Evolutionary conservation across 805 yeast genomes (phyloP).

Genomic region (Pichia nakasei): DNA sequence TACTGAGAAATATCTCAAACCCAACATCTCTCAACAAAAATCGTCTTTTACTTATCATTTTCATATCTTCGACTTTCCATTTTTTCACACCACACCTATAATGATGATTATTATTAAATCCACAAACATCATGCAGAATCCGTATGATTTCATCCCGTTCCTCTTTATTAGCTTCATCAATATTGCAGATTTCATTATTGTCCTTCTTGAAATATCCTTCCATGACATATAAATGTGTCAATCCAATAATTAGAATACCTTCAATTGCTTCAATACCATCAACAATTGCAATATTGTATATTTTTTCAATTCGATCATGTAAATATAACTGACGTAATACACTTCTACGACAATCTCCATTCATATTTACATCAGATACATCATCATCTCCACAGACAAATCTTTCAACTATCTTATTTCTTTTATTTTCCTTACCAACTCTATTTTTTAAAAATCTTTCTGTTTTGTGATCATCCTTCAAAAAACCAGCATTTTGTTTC

Average conservation of each 20-base stretch:
- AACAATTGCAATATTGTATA: slow-evolving; percentile 71
- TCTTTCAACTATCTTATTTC: neutral
- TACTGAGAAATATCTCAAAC: slow-evolving; percentile 62
- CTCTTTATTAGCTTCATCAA: slow-evolving; percentile 52
- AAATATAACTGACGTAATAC: slow-evolving; percentile 59
- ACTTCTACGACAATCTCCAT: slow-evolving; percentile 66
- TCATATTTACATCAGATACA: slow-evolving; percentile 1
- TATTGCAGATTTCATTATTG: slow-evolving; percentile 51
- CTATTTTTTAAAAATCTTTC: neutral
- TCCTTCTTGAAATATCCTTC: slow-evolving; percentile 55
- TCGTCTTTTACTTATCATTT: slow-evolving; percentile 41
- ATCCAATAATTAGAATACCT: slow-evolving; percentile 65
- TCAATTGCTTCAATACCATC: slow-evolving; percentile 72
- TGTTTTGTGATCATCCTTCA: neutral
- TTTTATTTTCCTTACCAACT: neutral
- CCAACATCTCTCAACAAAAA: slow-evolving; percentile 76
- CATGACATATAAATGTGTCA: slow-evolving; percentile 54
- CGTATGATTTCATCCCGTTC: slow-evolving; percentile 63
- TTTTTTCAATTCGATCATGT: slow-evolving; percentile 61
- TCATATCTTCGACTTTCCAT: neutral
- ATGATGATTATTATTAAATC: neutral
- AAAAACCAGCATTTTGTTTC: neutral
- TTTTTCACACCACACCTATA: neutral
- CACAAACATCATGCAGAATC: slow-evolving; percentile 35
- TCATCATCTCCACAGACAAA: neutral